Evolutionary conservation across 2,329 filamentous ascomycete species (phyloP).

Genomic region (Aspergillus pseudotamarii): DNA sequence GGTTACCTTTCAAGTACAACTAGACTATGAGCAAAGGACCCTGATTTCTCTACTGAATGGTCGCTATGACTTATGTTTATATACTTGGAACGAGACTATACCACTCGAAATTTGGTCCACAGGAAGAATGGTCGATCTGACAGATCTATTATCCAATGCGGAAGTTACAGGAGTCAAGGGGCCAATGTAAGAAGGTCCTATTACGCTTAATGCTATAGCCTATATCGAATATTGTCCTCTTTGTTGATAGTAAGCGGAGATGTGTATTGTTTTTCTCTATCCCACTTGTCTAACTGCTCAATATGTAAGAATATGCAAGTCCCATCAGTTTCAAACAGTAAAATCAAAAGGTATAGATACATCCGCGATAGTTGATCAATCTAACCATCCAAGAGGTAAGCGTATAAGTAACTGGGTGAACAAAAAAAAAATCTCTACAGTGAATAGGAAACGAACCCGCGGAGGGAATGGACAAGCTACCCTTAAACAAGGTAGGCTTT

Average conservation of each 20-base stretch:
- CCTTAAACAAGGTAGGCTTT: neutral
- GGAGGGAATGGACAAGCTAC: neutral
- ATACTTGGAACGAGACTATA: no score
- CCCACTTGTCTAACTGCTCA: slow-evolving; percentile 7
- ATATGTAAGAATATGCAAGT: slow-evolving; percentile 3
- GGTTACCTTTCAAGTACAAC: no score
- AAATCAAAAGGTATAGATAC: slow-evolving; percentile 16
- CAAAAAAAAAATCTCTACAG: slow-evolving; percentile 11
- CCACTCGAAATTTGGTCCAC: no score
- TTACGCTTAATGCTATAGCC: neutral
- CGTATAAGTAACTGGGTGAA: slow-evolving; percentile 11
- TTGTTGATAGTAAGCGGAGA: slow-evolving; percentile 13
- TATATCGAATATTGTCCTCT: neutral
- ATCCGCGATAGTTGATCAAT: slow-evolving; percentile 10
- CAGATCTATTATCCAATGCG: neutral
- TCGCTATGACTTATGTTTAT: no score
- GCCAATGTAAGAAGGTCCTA: neutral
- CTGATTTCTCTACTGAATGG: no score
- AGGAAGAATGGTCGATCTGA: no score
- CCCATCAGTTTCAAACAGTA: slow-evolving; percentile 1
- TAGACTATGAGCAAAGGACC: no score
- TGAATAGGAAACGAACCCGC: neutral
- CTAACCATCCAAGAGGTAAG: slow-evolving; percentile 9
- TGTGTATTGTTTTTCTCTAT: slow-evolving; percentile 22
- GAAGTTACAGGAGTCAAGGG: neutral